Percentiles rank a stretch among this genome's conserved stretches.
Conservation (phyloP, 2,329 filamentous ascomycete species). For the Sclerotiophoma versabilis region DNA sequence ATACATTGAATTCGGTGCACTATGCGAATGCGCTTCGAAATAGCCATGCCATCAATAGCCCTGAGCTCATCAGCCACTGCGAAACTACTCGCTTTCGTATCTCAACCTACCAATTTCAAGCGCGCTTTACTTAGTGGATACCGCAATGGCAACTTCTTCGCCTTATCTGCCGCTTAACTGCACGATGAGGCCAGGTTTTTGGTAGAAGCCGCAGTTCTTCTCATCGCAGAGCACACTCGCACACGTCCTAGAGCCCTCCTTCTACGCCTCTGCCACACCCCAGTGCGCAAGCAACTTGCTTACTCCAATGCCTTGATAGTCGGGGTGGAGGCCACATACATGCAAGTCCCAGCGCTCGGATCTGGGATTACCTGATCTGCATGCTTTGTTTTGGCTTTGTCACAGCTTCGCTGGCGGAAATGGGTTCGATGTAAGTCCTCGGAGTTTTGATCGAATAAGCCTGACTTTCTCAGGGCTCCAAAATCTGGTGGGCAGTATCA, state of each 20-base stretch:
- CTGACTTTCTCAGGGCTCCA: slow-evolving; percentile 18
- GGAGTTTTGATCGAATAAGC: not conserved
- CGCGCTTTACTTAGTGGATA: slow-evolving; percentile 29
- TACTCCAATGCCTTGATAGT: slow-evolving; percentile 47
- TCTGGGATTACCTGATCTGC: slow-evolving; percentile 37
- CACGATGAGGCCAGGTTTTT: slow-evolving; percentile 27
- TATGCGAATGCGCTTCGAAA: too few relatives aligned
- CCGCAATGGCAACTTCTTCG: slow-evolving; percentile 22
- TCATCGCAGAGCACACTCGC: slow-evolving; percentile 41
- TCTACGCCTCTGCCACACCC: slow-evolving; percentile 46
- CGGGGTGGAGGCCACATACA: slow-evolving; percentile 43
- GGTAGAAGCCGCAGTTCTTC: slow-evolving; percentile 40
- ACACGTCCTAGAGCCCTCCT: slow-evolving; percentile 33
- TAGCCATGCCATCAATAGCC: too few relatives aligned
- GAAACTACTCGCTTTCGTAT: too few relatives aligned
- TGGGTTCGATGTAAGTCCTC: slow-evolving; percentile 38
- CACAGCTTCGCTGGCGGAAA: slow-evolving; percentile 35
- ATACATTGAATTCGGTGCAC: too few relatives aligned
- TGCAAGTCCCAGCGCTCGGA: slow-evolving; percentile 40
- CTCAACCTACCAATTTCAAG: too few relatives aligned
- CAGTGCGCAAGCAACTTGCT: slow-evolving; percentile 49
- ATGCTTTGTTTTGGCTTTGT: slow-evolving; percentile 36
- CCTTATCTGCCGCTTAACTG: slow-evolving; percentile 16
- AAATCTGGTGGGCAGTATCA: slow-evolving; percentile 29
- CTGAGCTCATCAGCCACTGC: too few relatives aligned